These are phyloP conservation scores for Thinopyrum elongatum DNA, from an alignment of 176 grass and related monocot genomes.

Conservation along the genomic window DNA sequence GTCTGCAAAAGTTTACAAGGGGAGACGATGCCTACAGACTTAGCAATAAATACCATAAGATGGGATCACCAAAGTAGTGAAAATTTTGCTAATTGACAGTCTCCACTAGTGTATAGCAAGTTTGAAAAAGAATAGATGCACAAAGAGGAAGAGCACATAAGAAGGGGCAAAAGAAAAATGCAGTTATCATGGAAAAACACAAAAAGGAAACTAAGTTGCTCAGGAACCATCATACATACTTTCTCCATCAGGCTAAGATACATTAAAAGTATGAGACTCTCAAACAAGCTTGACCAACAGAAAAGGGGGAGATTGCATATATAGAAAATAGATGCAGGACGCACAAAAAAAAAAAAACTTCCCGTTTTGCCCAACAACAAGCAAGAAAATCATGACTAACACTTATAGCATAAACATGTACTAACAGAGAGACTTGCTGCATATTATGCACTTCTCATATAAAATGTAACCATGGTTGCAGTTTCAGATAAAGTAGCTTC, in stretches of 20 bases:
- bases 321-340: not conserved
- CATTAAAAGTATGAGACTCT: not conserved
- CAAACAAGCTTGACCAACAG: not conserved
- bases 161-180: not conserved
- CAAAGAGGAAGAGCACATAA: not conserved
- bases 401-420: not conserved
- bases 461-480: not conserved
- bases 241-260: not conserved
- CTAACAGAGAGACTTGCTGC: not conserved
- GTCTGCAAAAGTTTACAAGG: not conserved
- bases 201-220: not conserved
- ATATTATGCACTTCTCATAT: not conserved
- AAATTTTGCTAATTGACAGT: not conserved
- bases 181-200: not conserved
- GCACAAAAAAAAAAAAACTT: not conserved
- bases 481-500: not conserved
- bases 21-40: not conserved
- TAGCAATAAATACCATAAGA: slow-evolving; percentile 20
- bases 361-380: not conserved
- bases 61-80: not conserved
- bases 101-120: not conserved
- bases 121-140: not conserved
- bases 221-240: not conserved
- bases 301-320: not conserved
- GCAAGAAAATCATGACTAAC: not conserved